These are phyloP conservation scores for Dentipellis fragilis DNA, from an alignment of 768 basidiomycete species.

Conservation along the genomic window DNA sequence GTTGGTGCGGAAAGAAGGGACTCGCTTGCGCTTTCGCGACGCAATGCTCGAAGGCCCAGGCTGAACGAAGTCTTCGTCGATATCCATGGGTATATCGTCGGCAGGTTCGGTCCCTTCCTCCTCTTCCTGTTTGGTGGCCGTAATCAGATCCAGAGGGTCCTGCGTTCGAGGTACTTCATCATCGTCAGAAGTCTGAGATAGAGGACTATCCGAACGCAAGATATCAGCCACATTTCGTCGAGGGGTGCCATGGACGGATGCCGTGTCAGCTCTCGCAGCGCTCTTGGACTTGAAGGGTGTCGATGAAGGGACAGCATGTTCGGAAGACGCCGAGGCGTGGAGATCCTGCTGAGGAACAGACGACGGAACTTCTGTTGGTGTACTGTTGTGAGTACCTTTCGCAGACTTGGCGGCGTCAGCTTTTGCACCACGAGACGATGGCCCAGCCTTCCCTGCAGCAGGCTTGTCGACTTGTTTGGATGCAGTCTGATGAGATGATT, in stretches of 20 bases:
- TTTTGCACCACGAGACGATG: background rate
- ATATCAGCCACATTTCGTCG: background rate
- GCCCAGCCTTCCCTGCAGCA: background rate
- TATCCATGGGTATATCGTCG: slow-evolving; percentile 32
- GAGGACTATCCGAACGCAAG: background rate
- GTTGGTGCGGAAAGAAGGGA: slow-evolving; percentile 17
- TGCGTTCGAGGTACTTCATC: background rate
- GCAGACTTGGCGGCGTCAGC: slow-evolving; percentile 3
- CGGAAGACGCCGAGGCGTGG: background rate
- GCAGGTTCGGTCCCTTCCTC: slow-evolving; percentile 26
- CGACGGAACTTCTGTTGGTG: slow-evolving; percentile 35
- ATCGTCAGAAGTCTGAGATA: background rate
- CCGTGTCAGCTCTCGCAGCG: no score
- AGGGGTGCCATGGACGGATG: background rate
- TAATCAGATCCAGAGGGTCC: background rate
- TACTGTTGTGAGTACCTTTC: slow-evolving; percentile 9
- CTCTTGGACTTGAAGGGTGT: background rate
- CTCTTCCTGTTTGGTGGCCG: slow-evolving; percentile 1
- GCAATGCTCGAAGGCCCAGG: slow-evolving; percentile 13
- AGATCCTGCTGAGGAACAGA: slow-evolving; percentile 50
- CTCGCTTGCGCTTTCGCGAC: slow-evolving; percentile 38
- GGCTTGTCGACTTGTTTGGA: background rate
- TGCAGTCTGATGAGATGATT: no score
- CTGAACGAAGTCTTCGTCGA: slow-evolving; percentile 15
- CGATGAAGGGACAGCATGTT: background rate